phyloP scores from a whole-genome alignment of 257 asterid species.

The Schizonepeta tenuifolia region DNA sequence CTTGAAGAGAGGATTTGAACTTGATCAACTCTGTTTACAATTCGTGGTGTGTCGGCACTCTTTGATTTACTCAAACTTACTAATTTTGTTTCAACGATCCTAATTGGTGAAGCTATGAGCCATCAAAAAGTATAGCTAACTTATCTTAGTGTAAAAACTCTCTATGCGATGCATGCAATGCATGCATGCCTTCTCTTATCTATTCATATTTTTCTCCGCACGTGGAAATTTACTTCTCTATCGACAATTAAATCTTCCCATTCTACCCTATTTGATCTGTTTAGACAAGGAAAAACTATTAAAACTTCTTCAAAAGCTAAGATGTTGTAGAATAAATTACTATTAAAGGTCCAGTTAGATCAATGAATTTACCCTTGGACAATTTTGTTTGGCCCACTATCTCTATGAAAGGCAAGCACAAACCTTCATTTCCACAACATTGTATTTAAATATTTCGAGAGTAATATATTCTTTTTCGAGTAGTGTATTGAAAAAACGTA shows the following conservation, averaged over 20 bases:
- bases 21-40: slow-evolving; percentile 21
- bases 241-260: background rate
- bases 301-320: too few species aligned
- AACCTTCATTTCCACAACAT: too few species aligned
- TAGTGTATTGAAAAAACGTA: too few species aligned
- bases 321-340: too few species aligned
- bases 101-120: background rate
- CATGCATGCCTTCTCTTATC: background rate
- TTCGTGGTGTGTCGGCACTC: background rate
- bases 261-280: too few species aligned
- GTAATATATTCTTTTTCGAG: too few species aligned
- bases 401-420: too few species aligned
- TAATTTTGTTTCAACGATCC: background rate
- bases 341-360: too few species aligned
- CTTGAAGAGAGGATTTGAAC: slow-evolving; percentile 15
- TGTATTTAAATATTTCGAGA: too few species aligned
- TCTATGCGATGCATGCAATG: background rate
- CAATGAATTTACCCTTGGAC: too few species aligned
- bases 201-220: background rate
- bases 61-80: background rate
- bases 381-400: too few species aligned
- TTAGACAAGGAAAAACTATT: too few species aligned
- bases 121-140: background rate
- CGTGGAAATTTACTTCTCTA: background rate
- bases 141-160: background rate